These are phyloP conservation scores for Teunomyces atbi DNA, from an alignment of 805 yeast genomes.

Conservation along the genomic window DNA sequence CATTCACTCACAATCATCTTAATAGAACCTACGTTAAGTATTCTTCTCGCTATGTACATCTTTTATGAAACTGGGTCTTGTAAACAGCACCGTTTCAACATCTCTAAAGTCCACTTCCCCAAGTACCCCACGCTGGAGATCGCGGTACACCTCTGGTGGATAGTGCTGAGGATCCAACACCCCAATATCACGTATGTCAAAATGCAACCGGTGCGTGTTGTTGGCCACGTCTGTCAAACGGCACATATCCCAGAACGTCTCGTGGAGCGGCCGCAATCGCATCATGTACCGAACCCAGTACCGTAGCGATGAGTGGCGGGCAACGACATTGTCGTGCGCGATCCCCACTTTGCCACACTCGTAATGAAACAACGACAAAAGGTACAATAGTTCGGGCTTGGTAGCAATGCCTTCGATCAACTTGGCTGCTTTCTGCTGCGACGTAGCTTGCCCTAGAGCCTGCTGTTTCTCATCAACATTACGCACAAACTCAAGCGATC, in stretches of 20 bases:
- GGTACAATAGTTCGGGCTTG: slow-evolving; percentile 28
- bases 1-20: background rate
- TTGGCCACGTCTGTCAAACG: slow-evolving; percentile 27
- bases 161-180: slow-evolving; percentile 40
- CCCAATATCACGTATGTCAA: slow-evolving; percentile 28
- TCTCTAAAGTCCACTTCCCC: slow-evolving; percentile 21
- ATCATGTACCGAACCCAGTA: slow-evolving; percentile 19
- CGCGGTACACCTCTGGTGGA: slow-evolving; percentile 19
- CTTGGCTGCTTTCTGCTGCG: slow-evolving; percentile 19
- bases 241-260: slow-evolving; percentile 39
- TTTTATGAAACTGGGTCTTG: slow-evolving; percentile 10
- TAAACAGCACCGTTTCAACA: slow-evolving; percentile 16
- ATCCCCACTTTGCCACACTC: slow-evolving; percentile 32
- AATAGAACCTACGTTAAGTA: background rate
- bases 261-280: slow-evolving; percentile 29
- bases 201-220: slow-evolving; percentile 27
- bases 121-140: slow-evolving; percentile 28
- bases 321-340: slow-evolving; percentile 12
- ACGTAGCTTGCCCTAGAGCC: slow-evolving; percentile 18
- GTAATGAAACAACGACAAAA: slow-evolving; percentile 30
- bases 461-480: slow-evolving; percentile 26
- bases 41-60: background rate
- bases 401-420: slow-evolving; percentile 22
- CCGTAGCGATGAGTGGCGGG: slow-evolving; percentile 13
- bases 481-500: slow-evolving; percentile 26